These are phyloP conservation scores for Fusarium fracticaudum DNA, from an alignment of 2,329 filamentous ascomycete species.

Conservation along the genomic window DNA sequence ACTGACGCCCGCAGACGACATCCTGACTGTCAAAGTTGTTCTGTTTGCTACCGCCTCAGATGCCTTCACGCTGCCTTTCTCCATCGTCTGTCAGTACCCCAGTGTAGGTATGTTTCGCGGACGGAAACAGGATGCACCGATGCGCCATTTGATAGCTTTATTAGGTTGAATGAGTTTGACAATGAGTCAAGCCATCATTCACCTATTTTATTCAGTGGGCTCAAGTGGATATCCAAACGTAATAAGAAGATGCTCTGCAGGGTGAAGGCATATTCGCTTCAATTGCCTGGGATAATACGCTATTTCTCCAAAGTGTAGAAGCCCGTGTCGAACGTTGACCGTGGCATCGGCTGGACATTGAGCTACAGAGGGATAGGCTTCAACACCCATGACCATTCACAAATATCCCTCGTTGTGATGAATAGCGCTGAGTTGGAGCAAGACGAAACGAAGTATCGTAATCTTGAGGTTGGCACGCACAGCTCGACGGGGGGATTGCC, in stretches of 20 bases:
- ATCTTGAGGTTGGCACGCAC: neutral
- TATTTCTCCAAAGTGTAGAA: constrained; percentile 8
- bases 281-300: constrained; percentile 1
- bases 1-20: constrained; percentile 12
- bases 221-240: constrained; percentile 35
- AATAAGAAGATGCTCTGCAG: constrained; percentile 26
- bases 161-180: neutral
- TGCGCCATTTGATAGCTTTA: neutral
- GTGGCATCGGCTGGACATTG: constrained; percentile 9
- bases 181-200: constrained; percentile 1
- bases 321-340: neutral
- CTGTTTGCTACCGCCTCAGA: neutral
- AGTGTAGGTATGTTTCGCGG: neutral
- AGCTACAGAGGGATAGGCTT: constrained; percentile 8
- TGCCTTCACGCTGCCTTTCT: neutral
- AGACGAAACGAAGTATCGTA: neutral
- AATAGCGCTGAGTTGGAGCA: neutral
- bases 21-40: neutral
- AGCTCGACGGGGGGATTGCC: neutral
- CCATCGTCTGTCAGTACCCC: neutral
- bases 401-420: constrained; percentile 19
- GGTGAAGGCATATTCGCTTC: constrained; percentile 4
- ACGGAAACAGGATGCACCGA: neutral
- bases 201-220: constrained; percentile 25
- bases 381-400: neutral